These are phyloP conservation scores for Verticillium klebahnii DNA, from an alignment of 2,329 filamentous ascomycete genomes.

Conservation along the genomic window DNA sequence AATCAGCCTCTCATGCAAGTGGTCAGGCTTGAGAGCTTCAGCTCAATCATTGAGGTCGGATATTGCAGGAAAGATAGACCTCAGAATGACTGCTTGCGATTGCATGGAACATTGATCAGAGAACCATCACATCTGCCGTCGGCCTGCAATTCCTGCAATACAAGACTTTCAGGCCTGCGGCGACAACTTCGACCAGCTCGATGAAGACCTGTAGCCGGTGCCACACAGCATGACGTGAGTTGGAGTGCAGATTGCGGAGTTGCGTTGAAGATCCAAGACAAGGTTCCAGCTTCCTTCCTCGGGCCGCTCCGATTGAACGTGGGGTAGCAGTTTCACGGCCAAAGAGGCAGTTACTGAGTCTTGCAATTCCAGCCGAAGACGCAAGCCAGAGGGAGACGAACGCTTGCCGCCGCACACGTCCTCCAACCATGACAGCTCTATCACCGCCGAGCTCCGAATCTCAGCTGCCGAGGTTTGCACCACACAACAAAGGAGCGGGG, in stretches of 20 bases:
- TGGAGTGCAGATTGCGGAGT: not conserved
- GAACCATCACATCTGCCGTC: not conserved
- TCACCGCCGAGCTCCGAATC: not conserved
- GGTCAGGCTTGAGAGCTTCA: too few relatives aligned
- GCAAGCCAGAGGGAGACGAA: not conserved
- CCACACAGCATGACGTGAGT: not conserved
- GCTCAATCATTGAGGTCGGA: too few relatives aligned
- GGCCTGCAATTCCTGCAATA: too few relatives aligned
- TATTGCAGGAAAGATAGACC: too few relatives aligned
- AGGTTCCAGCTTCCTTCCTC: constrained; percentile 3
- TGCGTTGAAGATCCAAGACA: not conserved
- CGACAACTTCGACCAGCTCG: not conserved
- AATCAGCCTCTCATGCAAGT: not conserved
- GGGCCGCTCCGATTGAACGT: constrained; percentile 2
- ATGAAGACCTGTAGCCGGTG: not conserved
- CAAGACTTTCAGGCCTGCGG: not conserved
- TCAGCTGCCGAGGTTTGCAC: not conserved
- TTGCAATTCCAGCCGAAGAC: not conserved
- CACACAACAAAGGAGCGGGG: not conserved
- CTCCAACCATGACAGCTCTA: not conserved
- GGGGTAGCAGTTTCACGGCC: not conserved
- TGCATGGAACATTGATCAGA: too few relatives aligned
- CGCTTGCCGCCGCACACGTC: not conserved
- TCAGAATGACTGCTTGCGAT: too few relatives aligned
- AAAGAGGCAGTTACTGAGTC: not conserved